Conservation (phyloP, 768 basidiomycete species). For the Gautieria morchelliformis region DNA sequence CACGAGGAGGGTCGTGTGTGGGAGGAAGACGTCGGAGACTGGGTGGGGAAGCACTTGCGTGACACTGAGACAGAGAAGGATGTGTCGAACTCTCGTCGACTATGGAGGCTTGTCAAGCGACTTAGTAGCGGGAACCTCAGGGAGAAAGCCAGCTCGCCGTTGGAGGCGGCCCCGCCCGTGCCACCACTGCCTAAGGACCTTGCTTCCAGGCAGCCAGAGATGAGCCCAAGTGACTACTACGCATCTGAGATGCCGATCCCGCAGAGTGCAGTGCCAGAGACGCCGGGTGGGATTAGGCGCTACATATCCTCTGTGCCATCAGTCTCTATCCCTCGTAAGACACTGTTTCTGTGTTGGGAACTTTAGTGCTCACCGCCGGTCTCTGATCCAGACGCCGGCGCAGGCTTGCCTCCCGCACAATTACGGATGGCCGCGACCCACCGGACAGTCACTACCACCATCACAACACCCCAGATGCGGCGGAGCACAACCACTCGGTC, state of each 20-base stretch:
- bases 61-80: background rate
- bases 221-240: background rate
- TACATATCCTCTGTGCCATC: slow-evolving; percentile 10
- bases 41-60: background rate
- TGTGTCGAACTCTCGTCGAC: slow-evolving; percentile 7
- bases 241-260: slow-evolving; percentile 16
- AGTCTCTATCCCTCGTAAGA: slow-evolving; percentile 16
- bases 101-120: slow-evolving; percentile 65
- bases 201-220: background rate
- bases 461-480: slow-evolving; percentile 11
- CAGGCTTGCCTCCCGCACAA: background rate
- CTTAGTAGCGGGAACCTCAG: slow-evolving; percentile 56
- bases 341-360: background rate
- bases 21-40: slow-evolving; percentile 1
- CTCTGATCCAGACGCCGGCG: background rate
- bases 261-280: background rate
- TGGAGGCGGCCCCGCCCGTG: slow-evolving; percentile 40
- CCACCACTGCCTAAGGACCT: slow-evolving; percentile 47
- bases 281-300: background rate
- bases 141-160: slow-evolving; percentile 34
- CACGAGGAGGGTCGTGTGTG: slow-evolving; percentile 5
- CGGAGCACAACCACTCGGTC: slow-evolving; percentile 42
- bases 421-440: background rate
- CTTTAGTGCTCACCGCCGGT: background rate
- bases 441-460: background rate